These are phyloP conservation scores for Dothistroma septosporum DNA, from an alignment of 2,329 filamentous ascomycete species.

Conservation along the genomic window DNA sequence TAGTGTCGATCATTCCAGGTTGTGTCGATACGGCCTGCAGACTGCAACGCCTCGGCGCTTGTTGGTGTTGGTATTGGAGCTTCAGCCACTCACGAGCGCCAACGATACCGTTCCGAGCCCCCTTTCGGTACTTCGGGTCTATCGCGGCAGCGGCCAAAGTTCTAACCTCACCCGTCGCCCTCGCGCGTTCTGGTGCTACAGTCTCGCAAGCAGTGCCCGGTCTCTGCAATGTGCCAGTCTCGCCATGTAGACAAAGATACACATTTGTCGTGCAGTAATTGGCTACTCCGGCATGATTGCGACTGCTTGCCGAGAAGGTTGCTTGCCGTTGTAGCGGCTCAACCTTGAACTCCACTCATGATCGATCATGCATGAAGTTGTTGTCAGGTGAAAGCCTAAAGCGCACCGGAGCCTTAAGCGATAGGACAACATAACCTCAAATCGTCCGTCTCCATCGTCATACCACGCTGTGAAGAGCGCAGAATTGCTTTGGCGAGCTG, in stretches of 20 bases:
- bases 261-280: neutral
- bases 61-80: conserved; percentile 11
- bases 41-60: conserved; percentile 7
- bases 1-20: neutral
- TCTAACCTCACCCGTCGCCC: neutral
- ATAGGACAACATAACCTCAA: conserved; percentile 6
- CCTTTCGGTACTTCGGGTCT: neutral
- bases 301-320: conserved; percentile 3
- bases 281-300: neutral
- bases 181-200: neutral
- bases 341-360: conserved; percentile 7
- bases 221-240: neutral
- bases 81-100: conserved; percentile 8
- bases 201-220: neutral
- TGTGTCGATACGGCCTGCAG: neutral
- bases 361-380: conserved; percentile 5
- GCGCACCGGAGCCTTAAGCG: conserved; percentile 4
- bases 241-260: neutral
- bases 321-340: neutral
- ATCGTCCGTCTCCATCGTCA: conserved; percentile 2
- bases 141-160: neutral
- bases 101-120: neutral
- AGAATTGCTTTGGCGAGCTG: neutral
- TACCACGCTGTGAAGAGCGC: neutral
- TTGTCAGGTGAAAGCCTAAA: conserved; percentile 9